Evolutionary conservation across 768 basidiomycete species (phyloP).

Genomic region (Agrocybe praecox): DNA sequence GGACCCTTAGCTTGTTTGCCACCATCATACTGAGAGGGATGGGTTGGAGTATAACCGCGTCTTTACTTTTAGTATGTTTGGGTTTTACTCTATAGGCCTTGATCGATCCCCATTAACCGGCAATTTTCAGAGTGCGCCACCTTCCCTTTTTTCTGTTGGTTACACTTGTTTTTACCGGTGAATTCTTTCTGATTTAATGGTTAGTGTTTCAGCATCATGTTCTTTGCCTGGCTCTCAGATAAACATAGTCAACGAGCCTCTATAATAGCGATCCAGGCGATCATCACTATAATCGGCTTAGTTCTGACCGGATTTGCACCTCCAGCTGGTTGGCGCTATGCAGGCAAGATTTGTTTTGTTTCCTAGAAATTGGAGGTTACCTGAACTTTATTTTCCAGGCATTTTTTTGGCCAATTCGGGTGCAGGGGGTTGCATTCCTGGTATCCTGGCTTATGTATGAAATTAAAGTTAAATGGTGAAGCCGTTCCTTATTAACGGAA

Average conservation of each 20-base stretch:
- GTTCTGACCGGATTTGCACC: no score
- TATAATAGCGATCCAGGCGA: conserved; percentile 43
- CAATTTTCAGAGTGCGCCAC: conserved; percentile 45
- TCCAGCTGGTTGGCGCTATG: no score
- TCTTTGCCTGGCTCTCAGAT: no score
- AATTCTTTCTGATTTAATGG: conserved; percentile 1
- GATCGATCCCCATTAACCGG: neutral
- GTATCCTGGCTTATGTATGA: conserved; percentile 52
- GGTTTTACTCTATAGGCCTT: neutral
- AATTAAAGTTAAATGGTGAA: neutral
- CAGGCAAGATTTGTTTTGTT: no score
- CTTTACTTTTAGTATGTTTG: no score
- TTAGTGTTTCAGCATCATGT: conserved; percentile 39
- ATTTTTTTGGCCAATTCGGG: conserved; percentile 49
- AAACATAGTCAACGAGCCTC: conserved; percentile 41
- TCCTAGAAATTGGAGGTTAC: no score
- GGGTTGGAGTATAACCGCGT: no score
- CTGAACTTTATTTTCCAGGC: conserved; percentile 28
- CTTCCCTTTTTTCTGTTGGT: conserved; percentile 49
- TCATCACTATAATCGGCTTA: conserved; percentile 44
- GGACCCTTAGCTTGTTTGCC: conserved; percentile 40
- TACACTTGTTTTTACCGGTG: no score
- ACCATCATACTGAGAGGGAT: conserved; percentile 49
- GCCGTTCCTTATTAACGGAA: conserved; percentile 7
- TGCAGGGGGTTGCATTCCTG: conserved; percentile 47